Percentiles rank a stretch among this genome's conserved stretches.
phyloP scores from a whole-genome alignment of 2,329 filamentous ascomycete species.

The Teratosphaeria gauchensis region DNA sequence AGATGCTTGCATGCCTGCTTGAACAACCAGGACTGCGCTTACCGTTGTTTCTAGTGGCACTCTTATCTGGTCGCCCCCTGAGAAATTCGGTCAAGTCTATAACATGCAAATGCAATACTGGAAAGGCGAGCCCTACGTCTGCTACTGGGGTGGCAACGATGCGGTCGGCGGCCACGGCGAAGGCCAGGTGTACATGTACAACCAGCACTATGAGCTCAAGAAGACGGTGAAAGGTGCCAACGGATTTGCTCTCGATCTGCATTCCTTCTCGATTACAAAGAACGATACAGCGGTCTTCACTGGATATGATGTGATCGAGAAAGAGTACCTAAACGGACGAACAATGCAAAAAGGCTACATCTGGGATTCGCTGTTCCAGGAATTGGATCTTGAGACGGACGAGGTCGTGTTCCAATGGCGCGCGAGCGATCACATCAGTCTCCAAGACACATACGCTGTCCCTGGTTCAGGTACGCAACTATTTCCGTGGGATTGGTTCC shows the following conservation, averaged over 20 bases:
- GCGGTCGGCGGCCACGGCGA: constrained; percentile 39
- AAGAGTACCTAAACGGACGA: constrained; percentile 5
- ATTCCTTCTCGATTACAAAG: constrained; percentile 32
- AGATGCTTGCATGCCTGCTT: background rate
- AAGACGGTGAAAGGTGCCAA: constrained; percentile 31
- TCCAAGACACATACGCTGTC: constrained; percentile 30
- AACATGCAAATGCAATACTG: constrained; percentile 39
- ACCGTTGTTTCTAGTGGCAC: constrained; percentile 5
- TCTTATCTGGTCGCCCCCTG: constrained; percentile 14
- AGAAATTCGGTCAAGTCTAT: constrained; percentile 30
- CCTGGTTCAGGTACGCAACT: constrained; percentile 29
- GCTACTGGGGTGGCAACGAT: constrained; percentile 42
- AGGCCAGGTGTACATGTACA: constrained; percentile 37
- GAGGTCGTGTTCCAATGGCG: constrained; percentile 49
- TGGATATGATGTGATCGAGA: constrained; percentile 24
- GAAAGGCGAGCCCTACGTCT: constrained; percentile 36
- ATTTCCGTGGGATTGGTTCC: constrained; percentile 44
- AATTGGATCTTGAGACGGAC: constrained; percentile 41
- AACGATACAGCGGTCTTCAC: constrained; percentile 34
- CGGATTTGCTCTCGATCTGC: constrained; percentile 29
- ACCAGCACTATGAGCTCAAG: constrained; percentile 23
- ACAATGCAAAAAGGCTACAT: constrained; percentile 9
- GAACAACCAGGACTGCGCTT: background rate
- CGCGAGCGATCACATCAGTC: constrained; percentile 43
- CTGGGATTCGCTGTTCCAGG: constrained; percentile 23